These are phyloP conservation scores for Eucalyptus tenuipes DNA, from an alignment of 345 rosid species.

Conservation along the genomic window DNA sequence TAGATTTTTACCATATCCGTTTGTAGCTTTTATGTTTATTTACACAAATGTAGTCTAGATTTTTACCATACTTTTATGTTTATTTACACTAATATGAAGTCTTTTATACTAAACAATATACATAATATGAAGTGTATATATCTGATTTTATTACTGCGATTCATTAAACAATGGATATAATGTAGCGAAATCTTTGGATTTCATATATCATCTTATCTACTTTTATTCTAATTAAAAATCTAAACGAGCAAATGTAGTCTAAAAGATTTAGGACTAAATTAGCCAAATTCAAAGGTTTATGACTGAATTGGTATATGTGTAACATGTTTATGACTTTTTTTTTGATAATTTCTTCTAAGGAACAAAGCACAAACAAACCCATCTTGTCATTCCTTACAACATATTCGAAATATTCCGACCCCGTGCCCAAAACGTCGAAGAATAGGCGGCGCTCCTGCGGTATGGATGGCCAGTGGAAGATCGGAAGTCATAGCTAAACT, in stretches of 20 bases:
- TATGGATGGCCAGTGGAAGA: background rate
- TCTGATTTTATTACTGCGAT: fast-evolving
- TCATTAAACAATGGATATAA: no score
- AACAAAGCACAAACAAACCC: background rate
- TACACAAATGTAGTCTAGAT: no score
- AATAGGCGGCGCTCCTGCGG: fast-evolving
- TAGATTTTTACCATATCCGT: no score
- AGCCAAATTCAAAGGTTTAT: background rate
- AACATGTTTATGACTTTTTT: background rate
- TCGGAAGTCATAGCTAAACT: background rate
- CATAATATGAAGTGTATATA: no score
- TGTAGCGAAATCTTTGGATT: no score
- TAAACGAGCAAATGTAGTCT: fast-evolving
- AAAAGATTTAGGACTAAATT: background rate
- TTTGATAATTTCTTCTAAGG: background rate
- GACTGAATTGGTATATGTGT: background rate
- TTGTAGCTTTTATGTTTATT: no score
- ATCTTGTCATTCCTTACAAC: background rate
- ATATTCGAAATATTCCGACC: background rate
- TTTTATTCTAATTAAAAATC: no score
- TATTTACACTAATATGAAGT: no score
- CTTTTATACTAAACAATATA: no score
- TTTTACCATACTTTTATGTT: no score
- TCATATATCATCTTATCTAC: no score
- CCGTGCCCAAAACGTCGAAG: background rate